Base-by-base conservation (phyloP, 805 yeast genomes). In the Sungouiozyma ichnusensis region DNA sequence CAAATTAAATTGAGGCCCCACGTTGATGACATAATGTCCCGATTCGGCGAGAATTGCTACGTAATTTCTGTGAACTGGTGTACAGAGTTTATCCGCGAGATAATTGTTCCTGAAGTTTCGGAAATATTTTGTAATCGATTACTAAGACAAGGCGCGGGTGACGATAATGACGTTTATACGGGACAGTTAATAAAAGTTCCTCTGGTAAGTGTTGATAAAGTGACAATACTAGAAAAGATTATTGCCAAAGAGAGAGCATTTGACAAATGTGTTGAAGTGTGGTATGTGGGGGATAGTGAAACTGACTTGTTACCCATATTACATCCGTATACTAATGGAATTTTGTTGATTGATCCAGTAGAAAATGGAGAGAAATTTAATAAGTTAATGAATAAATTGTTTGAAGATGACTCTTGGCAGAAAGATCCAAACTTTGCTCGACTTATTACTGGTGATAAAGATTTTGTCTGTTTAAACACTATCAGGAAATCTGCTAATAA, bases 281-380 rank as follows among this genome's bases (percentile, higher is more conserved):
- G 62, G 62, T 60, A 54, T 42, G 43, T 59, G 16, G 65, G 65
- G 11, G 65, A 60, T 37, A 60, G 65, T 40, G 58, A 55, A 35
- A 55, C 62, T 1, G 65, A 60, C 44, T 37, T 59, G 14, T 45
- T 58, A 14, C 37, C 55, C 20, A 42, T 57, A 13, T 45, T 60
- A 17, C 53, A 56, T 35, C 61, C 61, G 2, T 37, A 42, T 14
- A 51, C 55, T 0, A 54, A 56, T 41, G 63, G 63, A 13, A 44
- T 55, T 11, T 39, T 58, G 15, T 31, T 58, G 29, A 9, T 57
- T 7, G 46, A 54, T 42, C 58, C 59, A n/a, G 16, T 16, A 4
- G 43, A 41, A 16, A 46, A 52, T 29, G 38, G 37, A n/a, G 24
- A 43, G 19, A 57, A 55, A 36, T 53, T 53, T 40, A n/a, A 27